Evolutionary conservation across 257 asterid species (phyloP), one percentile per base, ranked within the genome.

Genomic region (Ballota nigra): DNA sequence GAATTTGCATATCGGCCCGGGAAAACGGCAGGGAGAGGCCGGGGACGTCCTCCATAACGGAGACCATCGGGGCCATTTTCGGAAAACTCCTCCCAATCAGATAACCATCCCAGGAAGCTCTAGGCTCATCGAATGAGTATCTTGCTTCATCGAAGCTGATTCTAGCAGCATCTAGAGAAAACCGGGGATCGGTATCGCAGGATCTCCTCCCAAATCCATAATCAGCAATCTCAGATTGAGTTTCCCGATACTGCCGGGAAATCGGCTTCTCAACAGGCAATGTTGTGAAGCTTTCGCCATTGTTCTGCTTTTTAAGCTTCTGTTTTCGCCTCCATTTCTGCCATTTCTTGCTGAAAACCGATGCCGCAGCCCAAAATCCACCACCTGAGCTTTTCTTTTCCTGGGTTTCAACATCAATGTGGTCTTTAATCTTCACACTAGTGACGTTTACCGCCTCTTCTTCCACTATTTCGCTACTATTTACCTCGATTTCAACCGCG

Each of bases 291-390:
- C 36, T 81, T 10, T 57, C 84, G 5, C 85, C 88, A 74, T 76
- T 72, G 70, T 69, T 74, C 33, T 75, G 84, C 84, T 89, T 95
- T 83, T 92, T 89, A 6, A 69, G 68, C 91, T 95, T 95, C 86
- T 95, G 99, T 72, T 92, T 92, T 12, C 77, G 83, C 82, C 96
- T 83, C 99, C 98, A 95, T 24, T 87, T 87, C 26, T 92, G 95
- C 99, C 99, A 95, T 85, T 88, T 95, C 88, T 92, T 92, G 86
- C 97, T 91, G 75, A 94, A 94, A 69, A 91, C 97, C 0, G 98
- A 91, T 3, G 97, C 96, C 1, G 98, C 98, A 0, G 98, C 86
- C 95, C 92, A 86, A 69, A 95, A 86, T 11, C 93, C 89, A 4
- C 91, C 95, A 1, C 91, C 89, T 1, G 95, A 75, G 68, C 85